Conservation (phyloP, 768 basidiomycete genomes). For the Rhodocollybia butyracea region DNA sequence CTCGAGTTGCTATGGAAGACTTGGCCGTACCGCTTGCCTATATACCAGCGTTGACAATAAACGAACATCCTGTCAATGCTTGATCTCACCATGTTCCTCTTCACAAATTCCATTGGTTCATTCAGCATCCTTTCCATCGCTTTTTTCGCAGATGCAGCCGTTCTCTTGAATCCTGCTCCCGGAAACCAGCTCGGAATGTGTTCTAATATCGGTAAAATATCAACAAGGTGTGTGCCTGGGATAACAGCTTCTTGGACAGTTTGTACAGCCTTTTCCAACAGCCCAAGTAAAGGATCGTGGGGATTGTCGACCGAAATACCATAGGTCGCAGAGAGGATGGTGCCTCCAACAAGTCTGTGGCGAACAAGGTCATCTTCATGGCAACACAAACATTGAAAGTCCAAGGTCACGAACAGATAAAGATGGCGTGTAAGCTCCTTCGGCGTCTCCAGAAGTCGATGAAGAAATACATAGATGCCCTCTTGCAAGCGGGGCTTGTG, state of each 20-base stretch:
- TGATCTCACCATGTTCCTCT: neutral
- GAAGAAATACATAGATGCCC: no score
- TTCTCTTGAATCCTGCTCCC: no score
- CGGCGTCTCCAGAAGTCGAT: no score
- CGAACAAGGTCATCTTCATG: no score
- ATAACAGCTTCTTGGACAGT: slow-evolving; percentile 12
- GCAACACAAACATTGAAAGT: no score
- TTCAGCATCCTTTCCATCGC: neutral
- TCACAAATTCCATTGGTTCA: neutral
- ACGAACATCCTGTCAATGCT: neutral
- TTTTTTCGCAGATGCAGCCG: slow-evolving; percentile 19
- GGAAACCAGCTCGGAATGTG: slow-evolving; percentile 47
- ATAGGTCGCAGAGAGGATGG: slow-evolving; percentile 20
- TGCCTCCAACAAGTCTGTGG: slow-evolving; percentile 8
- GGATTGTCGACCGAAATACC: slow-evolving; percentile 17
- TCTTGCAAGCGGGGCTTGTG: no score
- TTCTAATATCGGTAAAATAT: slow-evolving; percentile 22
- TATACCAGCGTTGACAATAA: neutral
- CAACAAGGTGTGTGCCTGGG: slow-evolving; percentile 19
- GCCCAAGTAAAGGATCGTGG: slow-evolving; percentile 21
- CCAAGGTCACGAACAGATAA: no score
- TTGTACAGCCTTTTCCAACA: slow-evolving; percentile 15
- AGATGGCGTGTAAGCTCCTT: no score
- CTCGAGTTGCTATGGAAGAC: slow-evolving; percentile 5
- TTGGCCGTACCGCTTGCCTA: slow-evolving; percentile 5